Evolutionary conservation across 345 rosid genomes (phyloP).

Genomic region (Brassica napus): DNA sequence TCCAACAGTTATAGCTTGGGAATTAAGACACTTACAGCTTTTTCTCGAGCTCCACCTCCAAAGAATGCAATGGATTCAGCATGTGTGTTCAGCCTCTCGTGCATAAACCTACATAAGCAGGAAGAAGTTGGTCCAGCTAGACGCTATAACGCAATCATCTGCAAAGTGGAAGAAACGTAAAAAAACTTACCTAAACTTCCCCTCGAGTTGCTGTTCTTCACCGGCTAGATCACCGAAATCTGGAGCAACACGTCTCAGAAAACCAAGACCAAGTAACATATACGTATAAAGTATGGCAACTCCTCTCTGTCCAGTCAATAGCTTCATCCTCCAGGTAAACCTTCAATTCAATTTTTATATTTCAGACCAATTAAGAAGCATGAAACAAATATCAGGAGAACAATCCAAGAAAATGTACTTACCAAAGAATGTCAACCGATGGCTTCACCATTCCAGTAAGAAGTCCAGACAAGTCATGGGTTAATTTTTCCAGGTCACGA

Average conservation of each 20-base stretch:
- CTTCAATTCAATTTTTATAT: conserved; percentile 38
- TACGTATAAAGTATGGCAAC: conserved; percentile 90
- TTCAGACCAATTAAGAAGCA: neutral
- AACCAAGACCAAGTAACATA: conserved; percentile 94
- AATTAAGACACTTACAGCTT: conserved; percentile 66
- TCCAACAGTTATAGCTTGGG: conserved; percentile 11
- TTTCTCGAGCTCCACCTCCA: conserved; percentile 99
- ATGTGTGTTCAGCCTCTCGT: conserved; percentile 93
- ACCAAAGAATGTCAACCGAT: conserved; percentile 92
- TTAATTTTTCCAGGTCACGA: conserved; percentile 86
- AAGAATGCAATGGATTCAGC: conserved; percentile 99
- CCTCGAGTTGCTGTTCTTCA: conserved; percentile 89
- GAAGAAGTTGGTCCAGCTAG: conserved; percentile 20
- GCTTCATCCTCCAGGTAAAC: conserved; percentile 99
- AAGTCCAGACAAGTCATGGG: conserved; percentile 80
- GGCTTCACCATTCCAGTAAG: conserved; percentile 99
- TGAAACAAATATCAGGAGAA: neutral
- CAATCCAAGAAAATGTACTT: conserved; percentile 36
- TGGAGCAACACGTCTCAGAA: conserved; percentile 85
- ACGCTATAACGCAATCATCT: conserved; percentile 23
- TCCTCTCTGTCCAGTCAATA: conserved; percentile 89
- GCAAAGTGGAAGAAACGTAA: conserved; percentile 2
- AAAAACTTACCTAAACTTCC: conserved; percentile 75
- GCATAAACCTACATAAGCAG: conserved; percentile 80
- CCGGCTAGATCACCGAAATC: conserved; percentile 90